A percentile compares a stretch with the other conserved stretches of the same genome.
These are phyloP conservation scores for Pseudogymnoascus sp. DNA, from an alignment of 2,329 filamentous ascomycete genomes.

Conservation along the genomic window DNA sequence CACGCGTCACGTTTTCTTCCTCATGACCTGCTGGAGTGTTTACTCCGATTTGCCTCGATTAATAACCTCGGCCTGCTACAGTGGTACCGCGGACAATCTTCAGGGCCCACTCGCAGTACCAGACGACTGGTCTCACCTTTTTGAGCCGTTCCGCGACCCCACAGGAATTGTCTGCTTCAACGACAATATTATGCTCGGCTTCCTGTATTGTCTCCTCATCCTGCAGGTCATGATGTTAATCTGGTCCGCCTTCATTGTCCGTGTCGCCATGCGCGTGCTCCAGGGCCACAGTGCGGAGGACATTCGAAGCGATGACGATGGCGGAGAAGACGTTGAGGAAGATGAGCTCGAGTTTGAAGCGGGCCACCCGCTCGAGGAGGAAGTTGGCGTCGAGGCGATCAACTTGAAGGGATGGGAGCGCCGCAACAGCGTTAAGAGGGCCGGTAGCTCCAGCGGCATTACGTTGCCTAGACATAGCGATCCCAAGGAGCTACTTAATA, in stretches of 20 bases:
- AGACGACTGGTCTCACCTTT: constrained; percentile 49
- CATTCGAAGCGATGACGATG: constrained; percentile 78
- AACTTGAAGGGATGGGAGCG: constrained; percentile 41
- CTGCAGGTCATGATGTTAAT: constrained; percentile 73
- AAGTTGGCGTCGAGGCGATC: constrained; percentile 65
- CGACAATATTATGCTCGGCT: constrained; percentile 62
- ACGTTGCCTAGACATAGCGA: constrained; percentile 24
- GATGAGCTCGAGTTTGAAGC: neutral
- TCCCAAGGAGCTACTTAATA: constrained; percentile 27
- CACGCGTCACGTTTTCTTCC: constrained; percentile 73
- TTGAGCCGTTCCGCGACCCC: constrained; percentile 65
- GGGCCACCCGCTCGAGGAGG: constrained; percentile 53
- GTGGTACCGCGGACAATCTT: constrained; percentile 45
- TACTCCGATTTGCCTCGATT: constrained; percentile 54
- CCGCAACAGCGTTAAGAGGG: constrained; percentile 21
- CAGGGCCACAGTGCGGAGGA: constrained; percentile 74
- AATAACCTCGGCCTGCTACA: constrained; percentile 65
- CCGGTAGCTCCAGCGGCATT: constrained; percentile 24
- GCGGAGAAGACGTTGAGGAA: constrained; percentile 51
- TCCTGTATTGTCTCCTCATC: constrained; percentile 66
- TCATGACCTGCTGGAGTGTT: constrained; percentile 74
- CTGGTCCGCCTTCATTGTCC: constrained; percentile 86
- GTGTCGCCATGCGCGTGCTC: constrained; percentile 73
- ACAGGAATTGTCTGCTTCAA: constrained; percentile 75
- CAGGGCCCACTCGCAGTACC: constrained; percentile 44